Evolutionary conservation across 2,329 filamentous ascomycete species (phyloP), one percentile per base, ranked within the genome.

Genomic region (Colletotrichum horii): DNA sequence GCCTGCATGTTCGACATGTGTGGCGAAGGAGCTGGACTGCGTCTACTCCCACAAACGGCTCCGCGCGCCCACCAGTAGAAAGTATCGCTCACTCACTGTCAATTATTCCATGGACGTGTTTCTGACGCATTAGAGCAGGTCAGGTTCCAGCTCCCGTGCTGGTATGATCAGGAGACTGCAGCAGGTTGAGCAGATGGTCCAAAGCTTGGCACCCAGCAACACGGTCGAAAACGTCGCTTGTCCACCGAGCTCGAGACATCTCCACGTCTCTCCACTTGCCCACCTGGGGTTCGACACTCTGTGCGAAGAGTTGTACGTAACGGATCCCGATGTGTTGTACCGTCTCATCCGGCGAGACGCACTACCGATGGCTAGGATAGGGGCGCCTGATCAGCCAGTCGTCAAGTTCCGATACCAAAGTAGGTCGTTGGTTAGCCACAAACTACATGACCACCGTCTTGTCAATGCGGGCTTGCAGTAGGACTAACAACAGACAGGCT

Each of bases 401-500:
- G n/a, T 0, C 7, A 52, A 14, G n/a, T 52, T 52, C 43, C 11
- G 2, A 52, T 52, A 22, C 0, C n/a, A 48, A 6, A 52, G 43
- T 52, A 52, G 0, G 43, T 52, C 0, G 6, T 11, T 52, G 11
- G 1, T 22, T 52, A 1, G 2, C 11, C 43, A 3, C 43, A 52
- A 3, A 52, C 3, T 22, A 22, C 43, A 52, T 22, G 43, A 22
- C n/a, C n/a, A 4, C 19, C 4, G 16, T 12, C 2, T 43, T 11
- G 2, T 4, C 2, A 4, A 2, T 19, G 38, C 16, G 38, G 16
- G 38, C 38, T 43, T 3, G 38, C 43, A 22, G 2, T 14, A 6
- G n/a, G 12, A 1, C 43, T 52, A 0, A 52, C n/a, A 52, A 52
- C 0, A 0, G 1, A 1, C 43, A 52, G 43, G 43, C n/a, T 52